Base-by-base conservation (phyloP, 371 early-diverging fungal genomes). In the Apophysomyces variabilis region DNA sequence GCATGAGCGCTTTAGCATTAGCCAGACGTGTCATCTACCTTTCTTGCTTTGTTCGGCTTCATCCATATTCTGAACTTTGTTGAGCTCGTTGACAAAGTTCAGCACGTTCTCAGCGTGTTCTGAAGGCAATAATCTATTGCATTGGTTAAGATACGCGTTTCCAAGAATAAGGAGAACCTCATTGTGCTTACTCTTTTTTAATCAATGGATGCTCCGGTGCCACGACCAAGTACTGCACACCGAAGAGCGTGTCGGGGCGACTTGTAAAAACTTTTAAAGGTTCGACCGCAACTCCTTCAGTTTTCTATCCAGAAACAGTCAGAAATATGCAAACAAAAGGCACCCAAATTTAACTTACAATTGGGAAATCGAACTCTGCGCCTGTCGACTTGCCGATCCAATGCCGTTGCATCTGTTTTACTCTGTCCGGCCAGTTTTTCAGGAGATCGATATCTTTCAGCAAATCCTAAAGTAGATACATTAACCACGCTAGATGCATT, bases 331-430 rank as follows among this genome's bases (percentile, higher is more conserved):
- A 16, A 50, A 50, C 5, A 50, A 21, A 4, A 21, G n/a, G 18
- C 5, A 21, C 54, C 9, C n/a, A n/a, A 50, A 50, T 9, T n/a
- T 5, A 0, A 50, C 71, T 67, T 74, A 80, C 84, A 67, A 77
- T 58, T 6, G 60, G 61, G 68, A 94, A 91, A 13, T 86, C 83
- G 58, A 95, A 82, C 69, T 93, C 91, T n/a, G 90, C 90, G 14
- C 96, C 96, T 39, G 78, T 80, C 13, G 91, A 91, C 67, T 89
- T 92, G 11, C 96, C 96, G 47, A 97, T 97, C 98, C 98, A 97
- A 72, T 95, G 89, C n/a, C 84, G 67, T 67, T 97, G 98, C 90
- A 94, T 93, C 62, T 87, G 85, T 65, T 94, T 94, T 0, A 97
- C 96, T 18, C 90, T 80, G 5, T 91, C 88, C 1, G 98, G 98